Percentiles rank a stretch among this genome's conserved stretches.
Conservation (phyloP, 768 basidiomycete genomes). For the Solioccasus polychromus region DNA sequence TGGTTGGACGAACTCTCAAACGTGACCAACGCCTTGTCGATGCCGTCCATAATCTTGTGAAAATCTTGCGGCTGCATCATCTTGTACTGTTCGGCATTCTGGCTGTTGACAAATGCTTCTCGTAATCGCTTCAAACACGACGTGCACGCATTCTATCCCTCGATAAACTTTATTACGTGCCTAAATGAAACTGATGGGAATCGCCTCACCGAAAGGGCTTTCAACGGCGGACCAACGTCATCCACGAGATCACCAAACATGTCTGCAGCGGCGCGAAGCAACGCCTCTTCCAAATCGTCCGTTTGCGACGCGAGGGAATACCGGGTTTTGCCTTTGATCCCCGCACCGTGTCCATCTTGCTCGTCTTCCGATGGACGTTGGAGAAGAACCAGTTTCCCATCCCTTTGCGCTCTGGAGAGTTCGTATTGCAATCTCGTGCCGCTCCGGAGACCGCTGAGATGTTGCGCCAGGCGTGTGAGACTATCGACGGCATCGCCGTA, state of each 20-base stretch:
- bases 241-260: constrained; percentile 80
- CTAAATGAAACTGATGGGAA: background rate
- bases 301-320: constrained; percentile 36
- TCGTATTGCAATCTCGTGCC: constrained; percentile 85
- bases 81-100: constrained; percentile 28
- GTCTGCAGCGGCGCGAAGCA: constrained; percentile 53
- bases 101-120: constrained; percentile 55
- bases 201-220: constrained; percentile 61
- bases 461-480: constrained; percentile 88
- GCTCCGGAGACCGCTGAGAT: constrained; percentile 84
- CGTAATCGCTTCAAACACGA: constrained; percentile 60
- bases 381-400: constrained; percentile 43
- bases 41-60: constrained; percentile 56
- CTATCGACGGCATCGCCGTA: constrained; percentile 87
- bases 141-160: constrained; percentile 56
- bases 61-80: constrained; percentile 59
- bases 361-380: constrained; percentile 12
- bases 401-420: constrained; percentile 57
- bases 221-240: constrained; percentile 75
- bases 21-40: constrained; percentile 64
- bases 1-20: constrained; percentile 86
- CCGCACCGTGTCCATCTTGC: constrained; percentile 20
- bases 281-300: constrained; percentile 40
- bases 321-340: constrained; percentile 15
- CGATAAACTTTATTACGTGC: constrained; percentile 2